A percentile compares a stretch with the other conserved stretches of the same genome.
These are phyloP conservation scores for Cystobasidiaceae sp. DNA, from an alignment of 1,284 basidiomycete genomes.

Conservation along the genomic window DNA sequence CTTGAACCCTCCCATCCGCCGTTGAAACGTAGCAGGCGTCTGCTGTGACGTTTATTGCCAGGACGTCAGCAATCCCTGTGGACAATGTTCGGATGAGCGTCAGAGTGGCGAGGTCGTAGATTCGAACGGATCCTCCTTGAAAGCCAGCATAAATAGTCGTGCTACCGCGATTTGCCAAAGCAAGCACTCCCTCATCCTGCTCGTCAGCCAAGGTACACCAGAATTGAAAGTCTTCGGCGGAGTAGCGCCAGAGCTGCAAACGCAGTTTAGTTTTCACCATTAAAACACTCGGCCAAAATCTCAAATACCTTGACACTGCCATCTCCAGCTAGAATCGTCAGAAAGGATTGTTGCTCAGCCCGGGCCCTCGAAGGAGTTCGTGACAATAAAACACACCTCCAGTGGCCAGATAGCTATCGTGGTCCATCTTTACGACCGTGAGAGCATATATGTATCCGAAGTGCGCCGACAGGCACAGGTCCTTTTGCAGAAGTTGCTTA, in stretches of 20 bases:
- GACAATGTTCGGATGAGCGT: constrained; percentile 79
- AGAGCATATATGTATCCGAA: constrained; percentile 92
- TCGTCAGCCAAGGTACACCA: constrained; percentile 9
- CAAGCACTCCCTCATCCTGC: constrained; percentile 59
- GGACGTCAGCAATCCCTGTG: constrained; percentile 78
- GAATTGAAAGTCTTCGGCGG: constrained; percentile 5
- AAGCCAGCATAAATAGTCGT: constrained; percentile 79
- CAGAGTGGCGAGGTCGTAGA: constrained; percentile 85
- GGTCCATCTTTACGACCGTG: constrained; percentile 53
- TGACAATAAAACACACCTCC: constrained; percentile 49
- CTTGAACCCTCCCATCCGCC: constrained; percentile 73
- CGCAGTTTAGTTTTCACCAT: constrained; percentile 38
- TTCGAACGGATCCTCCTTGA: constrained; percentile 86
- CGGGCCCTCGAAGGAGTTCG: no score
- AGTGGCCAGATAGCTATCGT: constrained; percentile 61
- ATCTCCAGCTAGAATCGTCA: constrained; percentile 59
- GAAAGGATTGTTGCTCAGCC: no score
- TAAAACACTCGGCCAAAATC: no score
- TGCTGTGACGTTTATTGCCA: constrained; percentile 68
- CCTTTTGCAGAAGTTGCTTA: not conserved
- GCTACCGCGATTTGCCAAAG: constrained; percentile 67
- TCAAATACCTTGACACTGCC: constrained; percentile 76
- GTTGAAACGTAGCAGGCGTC: constrained; percentile 76
- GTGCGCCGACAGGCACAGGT: constrained; percentile 56
- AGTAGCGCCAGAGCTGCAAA: constrained; percentile 18